These are phyloP conservation scores for Nematodospora valgi DNA, from an alignment of 805 yeast species.

Conservation along the genomic window DNA sequence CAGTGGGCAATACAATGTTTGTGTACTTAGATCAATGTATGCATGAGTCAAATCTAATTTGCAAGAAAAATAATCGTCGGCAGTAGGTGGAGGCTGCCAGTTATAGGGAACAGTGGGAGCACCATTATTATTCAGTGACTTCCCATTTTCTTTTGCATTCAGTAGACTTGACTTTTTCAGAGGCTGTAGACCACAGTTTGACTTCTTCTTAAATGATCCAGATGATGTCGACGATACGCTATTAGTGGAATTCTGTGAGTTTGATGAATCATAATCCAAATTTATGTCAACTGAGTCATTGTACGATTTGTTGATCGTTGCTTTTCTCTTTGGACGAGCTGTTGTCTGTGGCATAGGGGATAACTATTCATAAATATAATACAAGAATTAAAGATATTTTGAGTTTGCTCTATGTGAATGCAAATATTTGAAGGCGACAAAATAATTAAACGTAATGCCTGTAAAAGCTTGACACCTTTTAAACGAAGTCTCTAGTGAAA, in stretches of 20 bases:
- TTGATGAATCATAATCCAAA: constrained; percentile 5
- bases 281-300: constrained; percentile 24
- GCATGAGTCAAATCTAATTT: constrained; percentile 41
- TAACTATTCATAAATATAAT: no score
- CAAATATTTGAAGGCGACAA: no score
- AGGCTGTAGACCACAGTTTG: background rate
- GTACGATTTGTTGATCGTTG: constrained; percentile 34
- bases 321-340: constrained; percentile 34
- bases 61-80: constrained; percentile 40
- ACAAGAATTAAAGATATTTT: no score
- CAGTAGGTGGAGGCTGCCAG: constrained; percentile 46
- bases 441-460: no score
- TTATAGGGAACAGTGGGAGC: constrained; percentile 34
- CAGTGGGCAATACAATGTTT: constrained; percentile 36
- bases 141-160: constrained; percentile 7
- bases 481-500: no score
- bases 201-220: background rate
- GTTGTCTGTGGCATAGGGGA: no score
- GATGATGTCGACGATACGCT: constrained; percentile 6
- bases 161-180: background rate
- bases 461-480: no score
- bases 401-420: no score
- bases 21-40: constrained; percentile 34
- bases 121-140: background rate
- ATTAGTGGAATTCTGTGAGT: constrained; percentile 3